These are phyloP conservation scores for Penicillium samsonianum DNA, from an alignment of 495 filamentous ascomycete genomes.

Conservation along the genomic window DNA sequence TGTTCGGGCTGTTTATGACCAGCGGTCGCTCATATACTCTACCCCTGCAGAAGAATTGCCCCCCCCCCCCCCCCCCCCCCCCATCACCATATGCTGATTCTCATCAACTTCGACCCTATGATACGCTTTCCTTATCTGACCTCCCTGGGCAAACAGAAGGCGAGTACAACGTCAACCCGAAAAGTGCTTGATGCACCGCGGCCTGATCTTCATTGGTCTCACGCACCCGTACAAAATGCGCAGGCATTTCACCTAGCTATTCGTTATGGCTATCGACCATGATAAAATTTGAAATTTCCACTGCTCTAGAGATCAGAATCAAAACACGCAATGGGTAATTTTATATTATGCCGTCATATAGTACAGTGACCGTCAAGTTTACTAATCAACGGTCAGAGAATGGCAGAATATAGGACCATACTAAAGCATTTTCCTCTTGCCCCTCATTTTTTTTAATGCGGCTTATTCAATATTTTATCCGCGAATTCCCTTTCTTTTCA, in stretches of 20 bases:
- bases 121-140: neutral
- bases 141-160: neutral
- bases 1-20: neutral
- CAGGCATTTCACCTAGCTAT: neutral
- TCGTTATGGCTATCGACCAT: neutral
- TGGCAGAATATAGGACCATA: too few relatives aligned
- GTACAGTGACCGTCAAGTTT: too few relatives aligned
- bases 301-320: neutral
- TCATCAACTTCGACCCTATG: neutral
- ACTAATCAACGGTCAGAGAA: too few relatives aligned
- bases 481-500: too few relatives aligned
- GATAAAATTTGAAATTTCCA: neutral
- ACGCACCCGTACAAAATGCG: neutral
- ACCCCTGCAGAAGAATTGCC: neutral
- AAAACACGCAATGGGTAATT: neutral
- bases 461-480: too few relatives aligned
- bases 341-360: too few relatives aligned
- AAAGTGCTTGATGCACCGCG: neutral
- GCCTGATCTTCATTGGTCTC: neutral
- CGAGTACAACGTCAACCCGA: neutral
- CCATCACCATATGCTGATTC: neutral
- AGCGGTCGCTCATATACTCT: neutral
- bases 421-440: too few relatives aligned
- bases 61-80: too few relatives aligned
- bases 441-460: too few relatives aligned